These are phyloP conservation scores for Metschnikowia sp. DNA, from an alignment of 805 yeast genomes.

Conservation along the genomic window DNA sequence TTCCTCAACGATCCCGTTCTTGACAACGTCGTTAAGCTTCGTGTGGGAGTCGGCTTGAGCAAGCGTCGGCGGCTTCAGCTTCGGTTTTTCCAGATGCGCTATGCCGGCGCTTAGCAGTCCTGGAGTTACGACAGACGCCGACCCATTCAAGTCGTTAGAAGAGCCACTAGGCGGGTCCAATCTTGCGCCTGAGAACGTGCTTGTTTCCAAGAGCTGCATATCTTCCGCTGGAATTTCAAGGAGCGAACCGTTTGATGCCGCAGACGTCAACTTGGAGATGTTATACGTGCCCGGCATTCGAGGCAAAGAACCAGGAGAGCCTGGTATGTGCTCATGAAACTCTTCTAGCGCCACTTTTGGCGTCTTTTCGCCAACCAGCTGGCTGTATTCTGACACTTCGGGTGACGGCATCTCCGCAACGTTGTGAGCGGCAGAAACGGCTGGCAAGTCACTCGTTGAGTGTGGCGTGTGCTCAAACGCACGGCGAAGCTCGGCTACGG, in stretches of 20 bases:
- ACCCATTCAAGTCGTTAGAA: too few species aligned
- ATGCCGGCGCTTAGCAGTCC: not conserved
- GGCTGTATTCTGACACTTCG: not conserved
- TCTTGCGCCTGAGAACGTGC: too few species aligned
- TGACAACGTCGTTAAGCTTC: not conserved
- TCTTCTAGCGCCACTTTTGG: not conserved
- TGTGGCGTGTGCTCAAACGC: conserved; percentile 7
- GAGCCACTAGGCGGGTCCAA: too few species aligned
- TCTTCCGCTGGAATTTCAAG: not conserved
- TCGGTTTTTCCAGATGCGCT: not conserved
- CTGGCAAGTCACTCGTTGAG: not conserved
- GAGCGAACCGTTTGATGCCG: not conserved
- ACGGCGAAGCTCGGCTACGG: conserved; percentile 9
- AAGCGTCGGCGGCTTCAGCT: not conserved
- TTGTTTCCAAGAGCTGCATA: not conserved
- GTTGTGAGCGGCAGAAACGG: not conserved
- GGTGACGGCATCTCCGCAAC: conserved; percentile 2
- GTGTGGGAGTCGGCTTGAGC: not conserved
- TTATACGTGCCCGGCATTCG: conserved; percentile 45
- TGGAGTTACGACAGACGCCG: too few species aligned
- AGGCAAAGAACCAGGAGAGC: conserved; percentile 24
- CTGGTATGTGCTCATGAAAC: not conserved
- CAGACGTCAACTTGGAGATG: conserved; percentile 42
- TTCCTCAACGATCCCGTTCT: too few species aligned
- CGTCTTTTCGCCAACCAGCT: not conserved